Evolutionary conservation across 768 basidiomycete genomes (phyloP).

Genomic region (Boletus insuetus): DNA sequence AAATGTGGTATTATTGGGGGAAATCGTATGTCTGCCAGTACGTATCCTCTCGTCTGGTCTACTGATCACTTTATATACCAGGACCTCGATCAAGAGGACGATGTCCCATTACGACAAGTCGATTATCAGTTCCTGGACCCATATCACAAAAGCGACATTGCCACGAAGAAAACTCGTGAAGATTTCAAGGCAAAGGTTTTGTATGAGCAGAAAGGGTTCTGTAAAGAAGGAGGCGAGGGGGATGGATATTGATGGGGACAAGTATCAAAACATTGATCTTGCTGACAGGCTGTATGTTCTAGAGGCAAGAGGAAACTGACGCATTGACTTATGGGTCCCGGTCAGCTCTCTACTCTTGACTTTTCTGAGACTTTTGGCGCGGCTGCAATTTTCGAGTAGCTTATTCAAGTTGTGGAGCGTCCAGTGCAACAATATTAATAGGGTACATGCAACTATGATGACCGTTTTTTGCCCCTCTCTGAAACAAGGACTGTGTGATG

Average conservation of each 20-base stretch:
- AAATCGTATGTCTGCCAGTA: constrained; percentile 68
- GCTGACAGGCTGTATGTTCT: not conserved
- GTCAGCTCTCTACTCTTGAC: not conserved
- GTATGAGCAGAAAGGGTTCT: constrained; percentile 84
- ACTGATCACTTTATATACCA: constrained; percentile 31
- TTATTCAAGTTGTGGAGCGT: constrained; percentile 3
- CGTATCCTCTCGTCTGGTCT: constrained; percentile 1
- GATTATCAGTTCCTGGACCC: constrained; percentile 68
- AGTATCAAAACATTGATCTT: constrained; percentile 12
- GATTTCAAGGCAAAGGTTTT: constrained; percentile 80
- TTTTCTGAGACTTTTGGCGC: no score
- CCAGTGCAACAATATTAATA: constrained; percentile 20
- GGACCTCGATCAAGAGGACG: constrained; percentile 94
- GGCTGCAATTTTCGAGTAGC: constrained; percentile 8
- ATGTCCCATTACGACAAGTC: constrained; percentile 72
- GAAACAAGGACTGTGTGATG: constrained; percentile 37
- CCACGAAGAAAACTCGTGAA: constrained; percentile 75
- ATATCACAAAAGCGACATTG: constrained; percentile 71
- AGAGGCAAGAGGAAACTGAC: constrained; percentile 1
- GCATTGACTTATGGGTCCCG: no score
- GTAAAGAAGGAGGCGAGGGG: constrained; percentile 93
- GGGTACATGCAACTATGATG: constrained; percentile 34
- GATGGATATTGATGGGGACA: constrained; percentile 71
- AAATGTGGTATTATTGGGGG: constrained; percentile 95
- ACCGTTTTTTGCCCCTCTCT: constrained; percentile 61